Evolutionary conservation across 495 filamentous ascomycete genomes (phyloP), one percentile per base, ranked within the genome.

Genomic region (Aspergillus mulundensis): DNA sequence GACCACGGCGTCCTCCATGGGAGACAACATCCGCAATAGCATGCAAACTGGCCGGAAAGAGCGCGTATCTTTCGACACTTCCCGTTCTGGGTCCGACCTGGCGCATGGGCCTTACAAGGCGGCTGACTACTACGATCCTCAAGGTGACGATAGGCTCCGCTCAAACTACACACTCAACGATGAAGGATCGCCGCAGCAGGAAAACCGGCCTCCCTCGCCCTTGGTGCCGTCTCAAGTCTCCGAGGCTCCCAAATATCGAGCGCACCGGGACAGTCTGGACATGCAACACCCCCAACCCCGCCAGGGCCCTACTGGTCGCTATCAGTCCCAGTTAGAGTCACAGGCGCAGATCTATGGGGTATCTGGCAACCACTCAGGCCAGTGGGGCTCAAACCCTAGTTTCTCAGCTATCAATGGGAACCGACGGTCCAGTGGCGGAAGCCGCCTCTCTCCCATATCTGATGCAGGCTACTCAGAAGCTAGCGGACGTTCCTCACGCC

Each of bases 241-340:
- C 20, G 91, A 96, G 65, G 86, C 90, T 54, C 90, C 91, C 28
- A 95, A 95, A 67, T 96, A 96, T 67, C 85, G 89, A 63, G 90
- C 89, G 16, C 89, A 96, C 69, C 89, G 92, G 47, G 88, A 94
- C 66, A 95, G 89, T 43, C 72, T 95, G 25, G 91, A 92, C 64
- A 74, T 97, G 7, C 85, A 92, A 67, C 92, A 97, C 70, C 92
- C 92, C 15, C 92, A 97, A 66, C 92, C 92, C 24, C 84, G 89
- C 14, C 87, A 83, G 52, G 90, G 90, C 0, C 87, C 90, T 24
- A 91, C 90, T 10, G 85, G 86, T 56, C 87, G 87, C 24, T 91
- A 91, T 67, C 88, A 92, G 66, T 84, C 81, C 8, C 84, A 87
- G 5, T 79, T 96, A 4, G 92, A 97, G 68, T 83, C 79, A 6